Evolutionary conservation across 345 rosid species (phyloP), one percentile per base, ranked within the genome.

Genomic region (Heritiera littoralis): DNA sequence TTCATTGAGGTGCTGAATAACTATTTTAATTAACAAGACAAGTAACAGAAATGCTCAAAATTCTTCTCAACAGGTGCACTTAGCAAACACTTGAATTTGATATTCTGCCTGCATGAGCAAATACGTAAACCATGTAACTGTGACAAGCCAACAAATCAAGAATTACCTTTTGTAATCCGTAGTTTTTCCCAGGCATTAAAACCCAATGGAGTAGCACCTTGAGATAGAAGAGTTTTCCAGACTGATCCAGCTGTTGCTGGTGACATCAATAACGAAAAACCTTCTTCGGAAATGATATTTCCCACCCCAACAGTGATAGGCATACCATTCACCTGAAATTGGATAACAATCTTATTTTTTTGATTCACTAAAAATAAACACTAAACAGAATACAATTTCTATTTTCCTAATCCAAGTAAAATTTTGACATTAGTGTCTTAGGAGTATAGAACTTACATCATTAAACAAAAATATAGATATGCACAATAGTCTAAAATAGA

Each of bases 151-250:
- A 35, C 3, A 35, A 35, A 35, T 35, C 38, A 35, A 1, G 2
- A 35, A 35, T 35, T 35, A 35, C 43, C 43, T 41, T 41, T 2
- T 5, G 6, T 41, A 41, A 41, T 41, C 43, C 43, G 43, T 41
- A 41, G 6, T 41, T 41, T 90, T 86, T 94, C 98, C 98, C 94
- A 94, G 69, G 95, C 97, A 77, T 87, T 89, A 74, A 90, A 90
- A 66, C 98, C 98, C 97, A 94, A 92, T 41, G 97, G 97, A 81
- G 84, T 66, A 60, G 93, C 97, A 81, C 94, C 98, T 66, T 86
- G 81, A 76, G 97, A 88, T 84, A 93, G 79, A 81, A 94, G 92
- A 30, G 85, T 82, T 78, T 90, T 86, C 98, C 97, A 93, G 60
- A 94, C 84, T 46, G 92, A 85, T 80, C 80, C 86, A 30, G 97